Conservation (phyloP, 129 eudicot species). For the Glebionis coronaria region DNA sequence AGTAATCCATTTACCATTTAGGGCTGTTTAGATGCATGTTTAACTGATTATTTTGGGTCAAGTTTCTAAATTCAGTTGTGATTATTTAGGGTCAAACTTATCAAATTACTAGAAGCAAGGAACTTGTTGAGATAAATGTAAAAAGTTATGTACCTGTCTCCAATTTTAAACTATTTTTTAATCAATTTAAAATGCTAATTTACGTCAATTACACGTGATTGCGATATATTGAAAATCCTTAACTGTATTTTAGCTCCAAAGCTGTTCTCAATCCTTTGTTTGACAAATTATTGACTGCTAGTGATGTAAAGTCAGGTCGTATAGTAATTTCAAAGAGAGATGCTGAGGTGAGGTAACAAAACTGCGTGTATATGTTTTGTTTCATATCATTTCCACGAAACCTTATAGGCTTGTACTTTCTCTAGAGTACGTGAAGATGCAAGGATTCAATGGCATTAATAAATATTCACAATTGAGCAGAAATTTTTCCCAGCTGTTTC, state of each 20-base stretch:
- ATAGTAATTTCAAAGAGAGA: slow-evolving; percentile 56
- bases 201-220: background rate
- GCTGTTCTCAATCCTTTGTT: slow-evolving; percentile 51
- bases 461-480: slow-evolving; percentile 34
- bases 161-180: background rate
- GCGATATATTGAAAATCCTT: slow-evolving; percentile 30
- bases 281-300: slow-evolving; percentile 52
- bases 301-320: slow-evolving; percentile 50
- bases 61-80: background rate
- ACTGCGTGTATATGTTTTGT: background rate
- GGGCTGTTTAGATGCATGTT: slow-evolving; percentile 2
- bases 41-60: background rate
- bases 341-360: slow-evolving; percentile 59
- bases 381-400: slow-evolving; percentile 14
- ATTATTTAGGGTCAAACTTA: background rate
- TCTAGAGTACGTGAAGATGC: slow-evolving; percentile 16
- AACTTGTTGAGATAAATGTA: background rate
- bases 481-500: slow-evolving; percentile 49
- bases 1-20: background rate
- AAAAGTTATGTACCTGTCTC: background rate
- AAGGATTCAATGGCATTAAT: slow-evolving; percentile 13
- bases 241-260: slow-evolving; percentile 35
- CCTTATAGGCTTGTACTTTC: slow-evolving; percentile 16
- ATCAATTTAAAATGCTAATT: background rate
- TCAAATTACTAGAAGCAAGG: no score